These are phyloP conservation scores for Plasmodium gonderi DNA, from an alignment of 169 alveolate genomes.

Conservation along the genomic window DNA sequence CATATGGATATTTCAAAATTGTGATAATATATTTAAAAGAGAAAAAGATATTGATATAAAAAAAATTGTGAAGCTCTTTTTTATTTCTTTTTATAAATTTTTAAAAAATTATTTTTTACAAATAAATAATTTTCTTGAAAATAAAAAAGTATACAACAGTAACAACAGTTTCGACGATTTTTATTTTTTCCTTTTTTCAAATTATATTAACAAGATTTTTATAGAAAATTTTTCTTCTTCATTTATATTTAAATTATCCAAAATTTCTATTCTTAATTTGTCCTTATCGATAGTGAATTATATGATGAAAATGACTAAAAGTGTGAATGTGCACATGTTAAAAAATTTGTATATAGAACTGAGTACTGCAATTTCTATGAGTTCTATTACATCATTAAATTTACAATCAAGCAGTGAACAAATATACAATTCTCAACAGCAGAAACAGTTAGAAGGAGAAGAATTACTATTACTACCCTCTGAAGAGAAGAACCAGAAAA, in stretches of 20 bases:
- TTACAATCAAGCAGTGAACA: too few relatives aligned
- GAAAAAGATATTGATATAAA: conserved; percentile 43
- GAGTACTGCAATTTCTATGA: neutral
- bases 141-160: neutral
- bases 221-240: conserved; percentile 34
- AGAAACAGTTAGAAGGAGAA: neutral
- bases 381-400: too few relatives aligned
- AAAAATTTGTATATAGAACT: neutral
- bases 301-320: conserved; percentile 1
- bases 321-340: neutral
- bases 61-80: conserved; percentile 46
- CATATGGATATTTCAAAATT: conserved; percentile 32
- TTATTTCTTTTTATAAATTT: conserved; percentile 57
- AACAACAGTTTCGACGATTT: conserved; percentile 10
- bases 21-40: conserved; percentile 20
- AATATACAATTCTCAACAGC: too few relatives aligned
- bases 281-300: conserved; percentile 21
- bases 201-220: conserved; percentile 51
- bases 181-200: conserved; percentile 29
- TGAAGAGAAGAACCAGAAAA: neutral
- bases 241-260: conserved; percentile 27
- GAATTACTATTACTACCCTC: neutral
- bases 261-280: conserved; percentile 5
- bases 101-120: conserved; percentile 45
- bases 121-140: neutral